Evolutionary conservation across 306 rosid species (phyloP).

Genomic region (Gastrolobium bilobum): DNA sequence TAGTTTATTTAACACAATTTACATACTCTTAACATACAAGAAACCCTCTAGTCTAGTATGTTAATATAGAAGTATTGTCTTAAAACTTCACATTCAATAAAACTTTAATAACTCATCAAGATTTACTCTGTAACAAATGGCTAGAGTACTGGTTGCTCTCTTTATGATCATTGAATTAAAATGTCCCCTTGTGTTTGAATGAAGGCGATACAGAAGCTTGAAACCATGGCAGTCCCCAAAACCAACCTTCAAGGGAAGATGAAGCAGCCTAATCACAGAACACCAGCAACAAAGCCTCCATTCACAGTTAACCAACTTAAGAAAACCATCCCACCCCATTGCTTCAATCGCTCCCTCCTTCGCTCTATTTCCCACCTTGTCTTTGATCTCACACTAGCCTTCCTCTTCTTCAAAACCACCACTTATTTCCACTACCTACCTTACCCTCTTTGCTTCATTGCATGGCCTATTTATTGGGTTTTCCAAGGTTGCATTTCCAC

Average conservation of each 20-base stretch:
- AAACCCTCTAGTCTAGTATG: too few species aligned
- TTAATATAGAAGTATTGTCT: too few species aligned
- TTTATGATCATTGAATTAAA: background rate
- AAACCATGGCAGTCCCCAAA: background rate
- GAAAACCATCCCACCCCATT: slow-evolving; percentile 60
- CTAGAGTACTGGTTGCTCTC: too few species aligned
- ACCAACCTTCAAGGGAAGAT: background rate
- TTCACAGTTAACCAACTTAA: slow-evolving; percentile 57
- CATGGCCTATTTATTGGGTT: slow-evolving; percentile 65
- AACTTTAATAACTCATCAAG: too few species aligned
- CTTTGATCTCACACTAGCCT: slow-evolving; percentile 33
- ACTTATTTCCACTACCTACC: slow-evolving; percentile 50
- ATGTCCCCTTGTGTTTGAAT: background rate
- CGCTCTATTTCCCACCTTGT: background rate
- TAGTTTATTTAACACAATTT: too few species aligned
- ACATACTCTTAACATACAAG: too few species aligned
- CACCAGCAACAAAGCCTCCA: slow-evolving; percentile 53
- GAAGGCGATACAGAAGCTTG: background rate
- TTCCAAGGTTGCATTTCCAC: slow-evolving; percentile 54
- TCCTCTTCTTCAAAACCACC: slow-evolving; percentile 42
- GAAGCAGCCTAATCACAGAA: slow-evolving; percentile 31
- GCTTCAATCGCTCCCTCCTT: slow-evolving; percentile 57
- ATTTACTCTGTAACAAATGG: too few species aligned
- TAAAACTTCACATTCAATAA: too few species aligned
- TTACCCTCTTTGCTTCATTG: slow-evolving; percentile 43